Base-by-base conservation (phyloP, 2,329 filamentous ascomycete genomes). In the Raffaelea ambrosiae region DNA sequence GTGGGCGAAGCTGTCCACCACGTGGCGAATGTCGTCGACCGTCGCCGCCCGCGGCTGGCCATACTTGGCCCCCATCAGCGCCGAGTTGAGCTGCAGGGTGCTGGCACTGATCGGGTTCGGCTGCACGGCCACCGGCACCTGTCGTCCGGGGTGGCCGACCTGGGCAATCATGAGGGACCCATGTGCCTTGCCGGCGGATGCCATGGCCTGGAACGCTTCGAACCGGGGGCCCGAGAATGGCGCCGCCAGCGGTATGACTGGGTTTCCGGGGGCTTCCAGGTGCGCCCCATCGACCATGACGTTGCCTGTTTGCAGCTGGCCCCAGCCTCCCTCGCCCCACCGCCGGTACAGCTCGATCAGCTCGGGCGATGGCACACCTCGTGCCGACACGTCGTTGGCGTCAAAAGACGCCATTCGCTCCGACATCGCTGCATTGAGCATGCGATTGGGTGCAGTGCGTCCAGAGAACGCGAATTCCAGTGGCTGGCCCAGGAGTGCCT, bases 401-500 rank as follows among this genome's bases (percentile, higher is more conserved):
- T 76, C 70, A 77, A 78, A 86, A 3, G 74, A 77, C 0, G 79
- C 76, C 14, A 84, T 64, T 8, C 73, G 67, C 59, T 86, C 83
- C 2, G 76, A 77, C 81, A 86, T 84, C 39, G 83, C 76, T 5
- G 69, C 79, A 61, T 86, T 86, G 53, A 84, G 61, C 57, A 84
- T 80, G n/a, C 80, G 70, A 59, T 85, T 86, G 39, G 72, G 73
- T 2, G 80, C 80, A 2, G 71, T 74, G 48, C 67, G 70, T 45
- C 72, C 70, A 39, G 73, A 74, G 60, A 77, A 76, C 22, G 64
- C 61, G 52, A 75, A 76, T 18, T 63, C 59, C 42, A 79, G 63
- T 10, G 74, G 71, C 54, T 67, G 54, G 13, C 61, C 71, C 18
- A 79, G 60, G 7, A 63, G 62, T n/a, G 14, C 21, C n/a, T n/a